Base-by-base conservation (phyloP, 108 stramenopile species). In the Schizochytrium sp. region DNA sequence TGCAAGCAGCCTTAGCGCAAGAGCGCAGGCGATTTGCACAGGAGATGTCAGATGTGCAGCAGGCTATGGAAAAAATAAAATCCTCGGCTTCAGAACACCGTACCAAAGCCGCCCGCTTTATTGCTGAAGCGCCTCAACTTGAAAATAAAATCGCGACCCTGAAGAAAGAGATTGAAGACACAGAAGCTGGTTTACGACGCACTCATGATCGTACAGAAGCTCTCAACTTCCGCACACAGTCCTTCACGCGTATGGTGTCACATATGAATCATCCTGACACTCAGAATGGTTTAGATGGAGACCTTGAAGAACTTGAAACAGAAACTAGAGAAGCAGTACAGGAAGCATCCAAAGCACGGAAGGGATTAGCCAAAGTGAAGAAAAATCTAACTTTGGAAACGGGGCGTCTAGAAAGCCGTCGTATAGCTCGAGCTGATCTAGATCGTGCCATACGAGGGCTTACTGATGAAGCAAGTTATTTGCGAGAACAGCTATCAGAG, bases 401-500 rank as follows among this genome's bases (percentile, higher is more conserved):
- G 64, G 64, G 64, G 12, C 64, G 64, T 15, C 19, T 38, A 2
- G 64, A 69, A 15, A 69, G 64, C 15, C 64, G 40, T 8, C 7
- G 15, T 28, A 28, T 44, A 44, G 40, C 64, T 8, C 64, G 28
- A 7, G 19, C 12, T 44, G 64, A 69, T 15, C 19, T 69, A 44
- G 28, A 12, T 69, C 64, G 64, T 44, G 64, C 40, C 10, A 3
- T 69, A 8, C 64, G 64, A 38, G 15, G 15, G 0, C 15, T 7
- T 38, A 8, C 10, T 15, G 64, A 69, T 44, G 64, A 69, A 15
- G 15, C 15, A 8, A 44, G 44, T 38, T 44, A 38, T 44, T 44
- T 69, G 64, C 64, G 64, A 38, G 64, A 38, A 44, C 64, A 69
- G 64, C 7, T 69, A 8, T 8, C 64, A 38, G 64, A 69, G 64